Percentiles rank a stretch among this genome's conserved stretches.
Conservation (phyloP, 305 asterid genomes). For the Solanum hybrid region DNA sequence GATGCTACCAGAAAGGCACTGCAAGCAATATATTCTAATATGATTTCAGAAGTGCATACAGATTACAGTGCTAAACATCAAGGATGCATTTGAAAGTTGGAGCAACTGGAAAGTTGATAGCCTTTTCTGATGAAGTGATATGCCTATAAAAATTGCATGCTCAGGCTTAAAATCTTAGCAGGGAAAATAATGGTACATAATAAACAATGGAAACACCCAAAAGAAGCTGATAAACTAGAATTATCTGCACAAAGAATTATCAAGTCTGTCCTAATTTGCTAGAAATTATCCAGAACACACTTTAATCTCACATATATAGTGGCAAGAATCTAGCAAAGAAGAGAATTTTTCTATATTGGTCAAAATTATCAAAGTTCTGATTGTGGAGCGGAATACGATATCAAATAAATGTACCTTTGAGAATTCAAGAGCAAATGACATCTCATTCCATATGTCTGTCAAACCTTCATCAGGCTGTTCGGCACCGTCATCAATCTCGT, state of each 20-base stretch:
- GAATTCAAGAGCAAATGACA: slow-evolving; percentile 67
- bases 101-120: neutral
- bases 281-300: neutral
- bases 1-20: neutral
- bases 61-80: neutral
- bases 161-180: neutral
- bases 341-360: neutral
- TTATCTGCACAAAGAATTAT: neutral
- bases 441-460: slow-evolving; percentile 78
- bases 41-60: neutral
- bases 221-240: neutral
- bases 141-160: neutral
- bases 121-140: neutral
- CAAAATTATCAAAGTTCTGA: neutral
- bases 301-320: neutral
- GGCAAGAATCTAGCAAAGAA: neutral
- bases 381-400: neutral
- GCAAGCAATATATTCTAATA: neutral
- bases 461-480: slow-evolving; percentile 56
- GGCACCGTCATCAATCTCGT: slow-evolving; percentile 32
- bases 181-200: neutral
- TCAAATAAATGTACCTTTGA: slow-evolving; percentile 54
- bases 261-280: neutral
- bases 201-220: neutral
- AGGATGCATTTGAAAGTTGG: neutral